A percentile compares a stretch with the other conserved stretches of the same genome.
Conservation (phyloP, 163 green algal species). For the Coccomyxa subellipsoidea region DNA sequence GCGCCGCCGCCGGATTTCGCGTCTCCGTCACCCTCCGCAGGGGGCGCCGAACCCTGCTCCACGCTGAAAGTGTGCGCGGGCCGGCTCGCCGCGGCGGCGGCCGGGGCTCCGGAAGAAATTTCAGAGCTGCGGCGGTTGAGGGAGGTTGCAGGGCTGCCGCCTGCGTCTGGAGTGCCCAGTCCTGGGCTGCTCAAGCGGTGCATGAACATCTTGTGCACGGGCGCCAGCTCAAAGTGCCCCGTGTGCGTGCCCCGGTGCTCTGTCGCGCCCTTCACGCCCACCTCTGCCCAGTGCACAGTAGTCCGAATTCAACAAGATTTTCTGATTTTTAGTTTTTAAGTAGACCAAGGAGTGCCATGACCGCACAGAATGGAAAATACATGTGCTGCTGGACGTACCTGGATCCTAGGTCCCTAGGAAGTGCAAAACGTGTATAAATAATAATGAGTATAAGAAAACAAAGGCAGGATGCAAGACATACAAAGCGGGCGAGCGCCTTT, state of each 20-base stretch:
- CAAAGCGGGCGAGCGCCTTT: no score
- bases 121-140: neutral
- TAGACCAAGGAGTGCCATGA: no score
- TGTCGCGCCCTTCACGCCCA: neutral
- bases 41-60: neutral
- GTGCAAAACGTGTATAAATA: no score
- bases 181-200: neutral
- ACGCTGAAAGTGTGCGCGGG: neutral
- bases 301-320: no score
- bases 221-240: neutral
- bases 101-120: neutral
- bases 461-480: no score
- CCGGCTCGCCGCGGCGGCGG: no score
- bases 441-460: no score
- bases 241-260: neutral
- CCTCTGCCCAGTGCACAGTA: neutral
- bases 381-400: no score
- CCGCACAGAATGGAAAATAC: no score
- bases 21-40: no score
- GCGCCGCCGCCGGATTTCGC: neutral
- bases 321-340: no score
- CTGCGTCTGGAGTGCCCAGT: neutral
- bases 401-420: no score
- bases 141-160: neutral
- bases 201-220: neutral